Base-by-base conservation (phyloP, 345 rosid species). In the Cardamine chenopodiifolia region DNA sequence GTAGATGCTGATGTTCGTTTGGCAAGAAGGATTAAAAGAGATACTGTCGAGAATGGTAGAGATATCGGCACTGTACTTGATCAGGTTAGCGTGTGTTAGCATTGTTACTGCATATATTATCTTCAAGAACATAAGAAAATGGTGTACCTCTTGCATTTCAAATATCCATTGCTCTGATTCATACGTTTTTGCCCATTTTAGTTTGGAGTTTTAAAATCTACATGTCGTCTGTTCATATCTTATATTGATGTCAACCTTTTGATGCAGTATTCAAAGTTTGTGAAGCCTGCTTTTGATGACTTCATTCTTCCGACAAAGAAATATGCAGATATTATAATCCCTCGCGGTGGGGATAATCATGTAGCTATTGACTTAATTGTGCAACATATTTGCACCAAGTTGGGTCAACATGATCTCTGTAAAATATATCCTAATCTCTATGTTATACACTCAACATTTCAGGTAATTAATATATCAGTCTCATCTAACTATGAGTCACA, bases 1-100 rank as follows among this genome's bases (percentile, higher is more conserved):
- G 90, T 91, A 95, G 99, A 95, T 88, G 92, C 99, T 82, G 99
- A 95, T 83, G 99, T 95, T 68, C 97, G 97, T 54, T 80, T 95
- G 84, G 97, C 97, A 57, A 90, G 99, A 86, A 90, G 97, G 82
- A 95, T 95, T 79, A 85, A 88, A 82, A 87, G 97, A 76, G 97
- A 92, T 85, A 95, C 95, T 48, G 90, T 78, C 55, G 90, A 90
- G 76, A 91, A 92, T 81, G 86, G 89, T 70, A 86, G 97, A 86
- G 97, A 92, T 82, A 90, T 95, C 20, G 92, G 86, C 72, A 50
- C 87, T 13, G 97, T 95, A 50, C 96, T 95, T 76, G 99, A 95
- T 84, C 97, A 95, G 97, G 99, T 95, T 61, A 63, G 82, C 53
- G 23, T n/a, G 17, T 35, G 40, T 53, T 67, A 32, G 31, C 48